Percentiles rank a stretch among this genome's conserved stretches.
These are phyloP conservation scores for Exophiala spinifera DNA, from an alignment of 2,329 filamentous ascomycete species.

Conservation along the genomic window DNA sequence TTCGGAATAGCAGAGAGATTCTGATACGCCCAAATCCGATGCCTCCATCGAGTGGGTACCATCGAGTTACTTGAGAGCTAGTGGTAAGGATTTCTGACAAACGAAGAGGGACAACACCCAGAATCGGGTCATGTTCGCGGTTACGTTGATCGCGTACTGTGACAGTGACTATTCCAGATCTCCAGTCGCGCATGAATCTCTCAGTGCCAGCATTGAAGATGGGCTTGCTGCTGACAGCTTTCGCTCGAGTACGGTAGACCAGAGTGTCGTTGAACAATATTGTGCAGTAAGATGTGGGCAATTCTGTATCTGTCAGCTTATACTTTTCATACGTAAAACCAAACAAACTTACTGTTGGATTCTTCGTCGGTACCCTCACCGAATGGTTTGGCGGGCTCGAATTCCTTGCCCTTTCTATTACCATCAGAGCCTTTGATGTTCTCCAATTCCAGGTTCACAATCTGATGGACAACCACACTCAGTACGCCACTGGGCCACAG, in stretches of 20 bases:
- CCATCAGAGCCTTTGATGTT: conserved; percentile 83
- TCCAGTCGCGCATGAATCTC: conserved; percentile 89
- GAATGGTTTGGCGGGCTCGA: conserved; percentile 78
- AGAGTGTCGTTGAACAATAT: conserved; percentile 50
- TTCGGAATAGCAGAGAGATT: conserved; percentile 85
- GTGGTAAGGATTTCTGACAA: conserved; percentile 84
- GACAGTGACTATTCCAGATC: conserved; percentile 78
- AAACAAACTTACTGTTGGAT: conserved; percentile 49
- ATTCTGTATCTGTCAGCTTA: conserved; percentile 38
- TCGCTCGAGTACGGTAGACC: conserved; percentile 89
- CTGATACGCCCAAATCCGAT: conserved; percentile 87
- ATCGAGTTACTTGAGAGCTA: conserved; percentile 79
- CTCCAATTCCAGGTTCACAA: conserved; percentile 88
- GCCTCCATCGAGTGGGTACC: conserved; percentile 95
- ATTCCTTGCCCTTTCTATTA: conserved; percentile 79
- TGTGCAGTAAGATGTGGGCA: conserved; percentile 92
- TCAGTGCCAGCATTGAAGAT: conserved; percentile 98
- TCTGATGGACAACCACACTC: conserved; percentile 85
- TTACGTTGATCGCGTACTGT: conserved; percentile 86
- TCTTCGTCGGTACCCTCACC: conserved; percentile 86
- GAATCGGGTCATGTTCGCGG: conserved; percentile 88
- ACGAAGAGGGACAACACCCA: conserved; percentile 86
- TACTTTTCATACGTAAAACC: neutral
- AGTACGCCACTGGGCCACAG: conserved; percentile 90
- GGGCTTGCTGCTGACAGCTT: conserved; percentile 88